phyloP scores from a whole-genome alignment of 495 filamentous ascomycete genomes.

The Immersiella caudata region DNA sequence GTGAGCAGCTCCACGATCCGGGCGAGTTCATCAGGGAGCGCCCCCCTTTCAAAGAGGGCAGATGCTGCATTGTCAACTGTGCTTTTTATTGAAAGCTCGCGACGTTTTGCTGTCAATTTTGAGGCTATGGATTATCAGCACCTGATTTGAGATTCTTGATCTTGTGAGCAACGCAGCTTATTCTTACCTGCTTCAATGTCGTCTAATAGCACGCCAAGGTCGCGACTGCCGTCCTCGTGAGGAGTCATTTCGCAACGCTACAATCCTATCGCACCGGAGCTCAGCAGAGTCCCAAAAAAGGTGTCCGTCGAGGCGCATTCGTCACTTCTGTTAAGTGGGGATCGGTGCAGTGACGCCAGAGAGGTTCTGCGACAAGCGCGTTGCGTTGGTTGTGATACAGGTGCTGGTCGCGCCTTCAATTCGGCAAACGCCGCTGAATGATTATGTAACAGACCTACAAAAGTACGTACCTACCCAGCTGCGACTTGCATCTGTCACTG shows the following conservation, averaged over 20 bases:
- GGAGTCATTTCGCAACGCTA: background rate
- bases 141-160: background rate
- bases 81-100: conserved; percentile 45
- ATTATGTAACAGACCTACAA: background rate
- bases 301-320: background rate
- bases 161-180: conserved; percentile 13
- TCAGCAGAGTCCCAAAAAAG: background rate
- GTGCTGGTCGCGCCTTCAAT: background rate
- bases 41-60: conserved; percentile 66
- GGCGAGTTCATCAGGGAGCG: conserved; percentile 60
- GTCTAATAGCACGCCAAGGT: conserved; percentile 30
- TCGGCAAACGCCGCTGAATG: background rate
- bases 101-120: conserved; percentile 52
- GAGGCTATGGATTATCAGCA: conserved; percentile 42
- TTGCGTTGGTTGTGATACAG: conserved; percentile 4
- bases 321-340: background rate
- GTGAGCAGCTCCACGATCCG: conserved; percentile 70
- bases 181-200: conserved; percentile 34
- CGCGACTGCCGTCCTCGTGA: background rate
- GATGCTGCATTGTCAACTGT: conserved; percentile 52
- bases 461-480: background rate
- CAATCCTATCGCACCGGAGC: background rate
- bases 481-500: background rate
- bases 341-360: background rate
- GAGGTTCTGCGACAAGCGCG: background rate